Evolutionary conservation across 306 rosid species (phyloP), one percentile per base, ranked within the genome.

Genomic region (Herpetospermum pedunculosum): DNA sequence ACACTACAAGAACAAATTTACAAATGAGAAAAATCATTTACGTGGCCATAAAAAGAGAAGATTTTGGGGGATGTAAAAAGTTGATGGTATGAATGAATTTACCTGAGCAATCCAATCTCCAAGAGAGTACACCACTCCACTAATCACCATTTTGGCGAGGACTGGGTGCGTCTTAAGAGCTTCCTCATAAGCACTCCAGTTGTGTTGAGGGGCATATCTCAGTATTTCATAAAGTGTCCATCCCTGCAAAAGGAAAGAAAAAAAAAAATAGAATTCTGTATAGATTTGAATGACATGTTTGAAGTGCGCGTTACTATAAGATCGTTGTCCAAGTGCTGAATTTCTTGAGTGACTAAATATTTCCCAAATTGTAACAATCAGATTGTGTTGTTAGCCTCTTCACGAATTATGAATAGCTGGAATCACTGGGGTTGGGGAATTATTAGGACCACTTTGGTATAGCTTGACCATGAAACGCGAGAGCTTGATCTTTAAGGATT

Each of bases 61-160:
- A 41, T 15, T 3, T 23, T 67, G 21, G 2, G 4, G 35, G 5
- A 8, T 12, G 73, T 3, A 26, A 19, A 77, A 75, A 48, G 49
- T 53, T 64, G 68, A 71, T 3, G 28, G 23, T 50, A 6, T 49
- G 34, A 67, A 3, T 43, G 28, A 71, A 26, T 23, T 37, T 47
- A 91, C 99, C 90, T 91, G 99, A 1, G 99, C 99, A 63, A 94
- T 94, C 99, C 97, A 94, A 78, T 94, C 99, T 57, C 99, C 99
- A 12, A 91, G 13, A 11, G 99, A 94, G 77, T 94, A 94, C 59
- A 94, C 96, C 47, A 91, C 89, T 72, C 98, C 99, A 81, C 99
- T 94, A 74, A 94, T 94, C 78, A 89, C 86, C 98, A 91, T 94
- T 87, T 94, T 94, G 21, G 98, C 97, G 4, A 94, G 85, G 75